Conservation (phyloP, 2,329 filamentous ascomycete species). For the Fusarium palustre region DNA sequence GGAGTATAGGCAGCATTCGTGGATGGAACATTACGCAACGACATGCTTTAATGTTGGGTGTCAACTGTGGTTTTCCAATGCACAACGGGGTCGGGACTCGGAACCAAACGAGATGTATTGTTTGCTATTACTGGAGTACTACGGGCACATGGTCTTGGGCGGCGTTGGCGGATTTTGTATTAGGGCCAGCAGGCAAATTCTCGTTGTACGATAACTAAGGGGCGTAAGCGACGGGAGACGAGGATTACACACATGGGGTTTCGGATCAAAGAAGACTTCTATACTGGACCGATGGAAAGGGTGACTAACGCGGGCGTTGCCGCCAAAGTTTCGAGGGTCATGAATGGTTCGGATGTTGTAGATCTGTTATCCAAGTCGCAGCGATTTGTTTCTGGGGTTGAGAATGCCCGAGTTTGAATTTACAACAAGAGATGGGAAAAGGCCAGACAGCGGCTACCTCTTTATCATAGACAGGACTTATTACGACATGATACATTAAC, state of each 20-base stretch:
- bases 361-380: slow-evolving; percentile 45
- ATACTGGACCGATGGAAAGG: slow-evolving; percentile 18
- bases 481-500: slow-evolving; percentile 21
- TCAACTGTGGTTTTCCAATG: slow-evolving; percentile 36
- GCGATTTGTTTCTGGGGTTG: slow-evolving; percentile 30
- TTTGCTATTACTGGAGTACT: slow-evolving; percentile 46
- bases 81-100: slow-evolving; percentile 30
- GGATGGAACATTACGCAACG: slow-evolving; percentile 40
- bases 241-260: slow-evolving; percentile 16
- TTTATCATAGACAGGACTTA: slow-evolving; percentile 33
- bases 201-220: slow-evolving; percentile 49
- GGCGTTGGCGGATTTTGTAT: slow-evolving; percentile 49
- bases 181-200: slow-evolving; percentile 41
- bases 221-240: slow-evolving; percentile 40
- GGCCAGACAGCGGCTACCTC: slow-evolving; percentile 15
- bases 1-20: slow-evolving; percentile 40
- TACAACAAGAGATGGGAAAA: slow-evolving; percentile 24
- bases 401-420: slow-evolving; percentile 36
- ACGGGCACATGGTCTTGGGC: slow-evolving; percentile 45
- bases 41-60: slow-evolving; percentile 40
- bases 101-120: slow-evolving; percentile 40
- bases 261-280: slow-evolving; percentile 27
- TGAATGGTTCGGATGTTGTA: slow-evolving; percentile 38
- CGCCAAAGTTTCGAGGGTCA: slow-evolving; percentile 23
- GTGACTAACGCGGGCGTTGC: slow-evolving; percentile 3